A percentile compares a stretch with the other conserved stretches of the same genome.
These are phyloP conservation scores for Aspergillus sp. DNA, from an alignment of 2,329 filamentous ascomycete species.

Conservation along the genomic window DNA sequence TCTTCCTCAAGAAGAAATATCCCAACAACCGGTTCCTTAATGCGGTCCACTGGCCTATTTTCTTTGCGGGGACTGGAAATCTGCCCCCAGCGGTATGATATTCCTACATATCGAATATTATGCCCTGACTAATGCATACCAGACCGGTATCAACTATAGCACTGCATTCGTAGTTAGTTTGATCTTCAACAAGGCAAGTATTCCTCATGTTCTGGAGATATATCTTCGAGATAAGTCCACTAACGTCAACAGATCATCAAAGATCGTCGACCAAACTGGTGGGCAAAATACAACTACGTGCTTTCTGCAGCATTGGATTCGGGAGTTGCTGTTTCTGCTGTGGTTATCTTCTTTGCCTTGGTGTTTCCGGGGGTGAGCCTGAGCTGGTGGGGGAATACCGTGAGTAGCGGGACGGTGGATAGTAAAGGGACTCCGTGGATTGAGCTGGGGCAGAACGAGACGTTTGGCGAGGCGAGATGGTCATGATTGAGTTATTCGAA, in stretches of 20 bases:
- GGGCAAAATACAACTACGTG: slow-evolving; percentile 45
- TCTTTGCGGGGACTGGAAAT: slow-evolving; percentile 29
- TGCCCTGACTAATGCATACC: slow-evolving; percentile 4
- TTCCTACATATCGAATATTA: too few relatives aligned
- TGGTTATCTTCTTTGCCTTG: slow-evolving; percentile 36
- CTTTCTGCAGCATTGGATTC: slow-evolving; percentile 40
- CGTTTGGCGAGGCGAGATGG: slow-evolving; percentile 14
- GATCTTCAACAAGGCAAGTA: slow-evolving; percentile 61
- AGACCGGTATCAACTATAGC: slow-evolving; percentile 35
- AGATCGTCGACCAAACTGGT: slow-evolving; percentile 37
- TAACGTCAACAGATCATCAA: slow-evolving; percentile 59
- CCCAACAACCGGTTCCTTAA: slow-evolving; percentile 29
- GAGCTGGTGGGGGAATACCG: slow-evolving; percentile 34
- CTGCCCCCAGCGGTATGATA: slow-evolving; percentile 21
- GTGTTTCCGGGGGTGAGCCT: slow-evolving; percentile 28
- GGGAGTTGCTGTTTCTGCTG: slow-evolving; percentile 29
- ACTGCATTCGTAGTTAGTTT: slow-evolving; percentile 49
- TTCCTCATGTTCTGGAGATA: too few relatives aligned
- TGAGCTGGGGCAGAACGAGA: slow-evolving; percentile 10
- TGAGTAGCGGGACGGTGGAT: slow-evolving; percentile 32
- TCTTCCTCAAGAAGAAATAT: slow-evolving; percentile 24
- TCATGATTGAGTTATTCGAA: not conserved
- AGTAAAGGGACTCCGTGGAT: slow-evolving; percentile 26
- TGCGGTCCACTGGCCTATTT: slow-evolving; percentile 22
- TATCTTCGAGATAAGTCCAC: slow-evolving; percentile 30